phyloP scores from a whole-genome alignment of 306 rosid genomes.

The Fragaria nilgerrensis region DNA sequence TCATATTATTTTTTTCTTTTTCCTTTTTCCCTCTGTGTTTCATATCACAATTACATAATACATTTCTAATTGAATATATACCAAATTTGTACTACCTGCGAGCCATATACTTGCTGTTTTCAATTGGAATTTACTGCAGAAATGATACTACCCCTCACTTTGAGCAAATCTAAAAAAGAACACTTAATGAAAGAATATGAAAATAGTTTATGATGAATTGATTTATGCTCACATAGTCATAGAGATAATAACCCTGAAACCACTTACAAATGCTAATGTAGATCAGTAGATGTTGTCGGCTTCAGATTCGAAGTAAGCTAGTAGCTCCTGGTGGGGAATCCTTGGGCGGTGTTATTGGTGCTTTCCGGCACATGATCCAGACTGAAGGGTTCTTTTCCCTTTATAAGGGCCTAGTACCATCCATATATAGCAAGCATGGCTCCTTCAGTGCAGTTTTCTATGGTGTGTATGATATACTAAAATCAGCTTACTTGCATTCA shows the following conservation, averaged over 20 bases:
- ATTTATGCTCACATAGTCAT: neutral
- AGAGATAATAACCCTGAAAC: neutral
- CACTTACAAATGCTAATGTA: slow-evolving; percentile 5
- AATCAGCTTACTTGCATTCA: slow-evolving; percentile 78
- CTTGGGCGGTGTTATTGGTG: slow-evolving; percentile 86
- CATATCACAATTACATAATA: neutral
- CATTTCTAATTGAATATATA: neutral
- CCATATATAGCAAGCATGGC: slow-evolving; percentile 95
- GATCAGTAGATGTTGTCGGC: slow-evolving; percentile 18
- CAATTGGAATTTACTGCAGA: neutral
- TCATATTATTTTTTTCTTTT: neutral
- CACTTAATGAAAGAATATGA: neutral
- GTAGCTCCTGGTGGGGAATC: slow-evolving; percentile 99
- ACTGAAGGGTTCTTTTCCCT: slow-evolving; percentile 92
- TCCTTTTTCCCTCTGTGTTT: neutral
- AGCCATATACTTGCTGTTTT: neutral
- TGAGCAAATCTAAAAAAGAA: neutral
- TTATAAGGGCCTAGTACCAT: slow-evolving; percentile 92
- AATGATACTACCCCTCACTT: neutral
- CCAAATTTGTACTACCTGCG: neutral
- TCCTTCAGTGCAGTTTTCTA: slow-evolving; percentile 93
- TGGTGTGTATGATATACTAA: slow-evolving; percentile 86
- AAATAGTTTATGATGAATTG: neutral
- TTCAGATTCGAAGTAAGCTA: slow-evolving; percentile 84
- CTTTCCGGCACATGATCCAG: slow-evolving; percentile 76